Evolutionary conservation across 108 stramenopile species (phyloP).

Genomic region (Fistulifera solaris): DNA sequence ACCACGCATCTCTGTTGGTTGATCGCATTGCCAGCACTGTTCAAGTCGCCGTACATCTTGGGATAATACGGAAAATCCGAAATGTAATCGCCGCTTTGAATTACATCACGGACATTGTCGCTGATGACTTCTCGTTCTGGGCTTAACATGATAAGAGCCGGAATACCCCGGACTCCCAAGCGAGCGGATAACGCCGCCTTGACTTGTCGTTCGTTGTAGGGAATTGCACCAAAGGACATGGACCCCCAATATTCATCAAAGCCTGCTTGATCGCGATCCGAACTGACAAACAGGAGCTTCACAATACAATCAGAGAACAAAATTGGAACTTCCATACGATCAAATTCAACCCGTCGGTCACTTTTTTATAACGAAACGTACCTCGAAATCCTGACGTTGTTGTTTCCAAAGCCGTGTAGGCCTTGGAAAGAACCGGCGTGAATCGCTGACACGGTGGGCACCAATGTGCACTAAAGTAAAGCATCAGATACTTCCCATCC

Average conservation of each 20-base stretch:
- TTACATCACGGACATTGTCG: conserved; percentile 32
- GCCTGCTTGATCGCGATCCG: conserved; percentile 44
- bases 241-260: conserved; percentile 44
- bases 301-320: neutral
- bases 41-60: conserved; percentile 52
- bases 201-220: conserved; percentile 38
- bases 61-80: conserved; percentile 56
- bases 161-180: conserved; percentile 49
- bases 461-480: conserved; percentile 26
- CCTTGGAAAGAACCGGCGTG: conserved; percentile 49
- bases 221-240: conserved; percentile 59
- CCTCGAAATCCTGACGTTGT: conserved; percentile 59
- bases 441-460: conserved; percentile 58
- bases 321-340: neutral
- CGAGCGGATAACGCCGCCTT: conserved; percentile 33
- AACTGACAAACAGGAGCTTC: conserved; percentile 59
- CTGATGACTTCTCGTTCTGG: conserved; percentile 44
- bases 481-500: conserved; percentile 35
- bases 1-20: conserved; percentile 43
- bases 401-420: conserved; percentile 50
- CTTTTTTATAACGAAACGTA: conserved; percentile 10
- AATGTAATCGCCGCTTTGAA: conserved; percentile 41
- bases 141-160: conserved; percentile 46
- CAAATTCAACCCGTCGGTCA: neutral
- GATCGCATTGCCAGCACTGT: conserved; percentile 45